phyloP scores from a whole-genome alignment of 1,139 yeast genomes.

The Eremothecium cymbalariae region DNA sequence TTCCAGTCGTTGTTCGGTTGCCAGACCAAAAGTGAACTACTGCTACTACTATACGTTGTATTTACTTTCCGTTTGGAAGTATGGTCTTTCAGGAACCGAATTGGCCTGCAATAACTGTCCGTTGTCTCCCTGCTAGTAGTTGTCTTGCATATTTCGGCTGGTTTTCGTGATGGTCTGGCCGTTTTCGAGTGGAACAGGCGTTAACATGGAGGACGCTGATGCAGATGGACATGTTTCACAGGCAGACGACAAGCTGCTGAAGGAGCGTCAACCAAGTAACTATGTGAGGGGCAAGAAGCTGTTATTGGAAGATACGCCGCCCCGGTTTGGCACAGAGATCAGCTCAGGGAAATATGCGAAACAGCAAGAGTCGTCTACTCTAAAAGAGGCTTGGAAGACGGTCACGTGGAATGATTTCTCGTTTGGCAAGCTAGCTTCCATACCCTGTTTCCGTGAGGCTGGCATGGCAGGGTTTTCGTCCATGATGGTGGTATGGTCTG shows the following conservation, averaged over 20 bases:
- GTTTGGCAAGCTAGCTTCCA: conserved; percentile 44
- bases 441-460: conserved; percentile 89
- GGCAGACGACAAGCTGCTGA: not conserved
- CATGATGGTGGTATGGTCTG: conserved; percentile 71
- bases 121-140: no score
- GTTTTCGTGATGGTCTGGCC: conserved; percentile 12
- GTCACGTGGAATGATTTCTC: conserved; percentile 46
- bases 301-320: conserved; percentile 34
- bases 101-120: no score
- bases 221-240: not conserved
- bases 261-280: conserved; percentile 15
- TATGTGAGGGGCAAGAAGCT: conserved; percentile 31
- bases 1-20: no score
- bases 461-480: conserved; percentile 80
- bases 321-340: conserved; percentile 31
- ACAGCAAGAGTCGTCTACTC: conserved; percentile 24
- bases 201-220: conserved; percentile 13
- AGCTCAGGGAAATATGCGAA: conserved; percentile 16
- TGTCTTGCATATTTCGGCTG: no score
- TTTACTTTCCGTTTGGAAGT: no score
- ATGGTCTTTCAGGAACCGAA: no score
- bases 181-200: conserved; percentile 7
- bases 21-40: no score
- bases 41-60: no score
- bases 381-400: conserved; percentile 31